Evolutionary conservation across 805 yeast species (phyloP), one percentile per base, ranked within the genome.

Genomic region (Phaffomyces opuntiae): DNA sequence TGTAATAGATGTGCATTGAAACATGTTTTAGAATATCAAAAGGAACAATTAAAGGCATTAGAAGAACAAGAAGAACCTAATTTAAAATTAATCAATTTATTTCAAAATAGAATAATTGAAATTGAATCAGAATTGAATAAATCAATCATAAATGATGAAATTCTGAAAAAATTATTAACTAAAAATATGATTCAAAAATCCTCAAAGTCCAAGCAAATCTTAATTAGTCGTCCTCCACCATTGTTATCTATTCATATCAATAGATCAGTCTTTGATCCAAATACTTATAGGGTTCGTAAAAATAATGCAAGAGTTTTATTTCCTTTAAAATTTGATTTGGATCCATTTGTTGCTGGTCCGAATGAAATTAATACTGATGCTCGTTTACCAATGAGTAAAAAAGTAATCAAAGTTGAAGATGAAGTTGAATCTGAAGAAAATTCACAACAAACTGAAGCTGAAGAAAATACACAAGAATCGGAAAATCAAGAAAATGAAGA

Each of bases 231-330:
- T 56, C 91, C 93, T 0, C 96, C 97, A 1, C 83, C 89, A 11
- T 72, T 87, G 46, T 70, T 91, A 39, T 78, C 91, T 44, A 75
- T 91, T 38, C 98, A 93, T 63, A 84, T 91, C 51, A 91, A 91
- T 62, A 77, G 99, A 59, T 87, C 96, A 2, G 96, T 87, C 13
- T 91, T 89, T 63, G 97, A 91, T 63, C 87, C 93, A 45, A 70
- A 78, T 46, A 85, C 96, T 0, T 93, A 86, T 49, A 78, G 77
- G 71, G 84, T 88, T 26, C 77, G 87, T 52, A 91, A 91, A 62
- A 90, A 90, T 61, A 79, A 86, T 42, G 83, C 96, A 6, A 76
- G 78, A 43, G 91, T 91, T n/a, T 64, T 76, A 11, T 89, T 89
- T 67, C 91, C 95, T 4, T 57, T 77, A 37, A 69, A 72, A 38